Evolutionary conservation across 768 basidiomycete species (phyloP).

Genomic region (Leucocoprinus birnbaumii): DNA sequence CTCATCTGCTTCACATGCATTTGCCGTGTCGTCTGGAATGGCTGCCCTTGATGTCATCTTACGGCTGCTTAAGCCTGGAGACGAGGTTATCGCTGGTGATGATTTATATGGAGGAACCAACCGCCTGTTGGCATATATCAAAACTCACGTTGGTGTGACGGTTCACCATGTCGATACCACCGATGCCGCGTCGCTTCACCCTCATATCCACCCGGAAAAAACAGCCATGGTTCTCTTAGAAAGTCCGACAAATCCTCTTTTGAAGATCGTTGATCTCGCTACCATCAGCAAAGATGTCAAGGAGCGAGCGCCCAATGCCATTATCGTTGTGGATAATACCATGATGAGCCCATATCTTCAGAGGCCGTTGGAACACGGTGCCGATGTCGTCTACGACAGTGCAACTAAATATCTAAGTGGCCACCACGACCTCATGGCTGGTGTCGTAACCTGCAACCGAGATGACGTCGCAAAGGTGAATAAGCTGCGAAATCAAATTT

Average conservation of each 20-base stretch:
- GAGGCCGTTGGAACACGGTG: conserved; percentile 91
- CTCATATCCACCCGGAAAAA: conserved; percentile 65
- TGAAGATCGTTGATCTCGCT: conserved; percentile 91
- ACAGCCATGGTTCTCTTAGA: conserved; percentile 96
- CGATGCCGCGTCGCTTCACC: conserved; percentile 55
- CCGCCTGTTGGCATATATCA: conserved; percentile 87
- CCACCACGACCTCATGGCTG: conserved; percentile 99
- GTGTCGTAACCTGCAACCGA: conserved; percentile 87
- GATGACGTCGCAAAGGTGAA: conserved; percentile 66
- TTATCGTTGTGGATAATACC: conserved; percentile 94
- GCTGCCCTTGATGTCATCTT: conserved; percentile 95
- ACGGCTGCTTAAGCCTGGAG: conserved; percentile 91
- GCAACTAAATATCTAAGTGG: conserved; percentile 97
- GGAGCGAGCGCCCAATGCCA: conserved; percentile 72
- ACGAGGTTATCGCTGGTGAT: conserved; percentile 94
- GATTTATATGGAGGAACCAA: conserved; percentile 98
- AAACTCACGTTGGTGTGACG: conserved; percentile 80
- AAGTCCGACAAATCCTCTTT: conserved; percentile 94
- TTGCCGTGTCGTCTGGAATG: conserved; percentile 96
- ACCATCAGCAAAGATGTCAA: conserved; percentile 83
- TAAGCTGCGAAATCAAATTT: too few relatives aligned
- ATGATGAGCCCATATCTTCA: conserved; percentile 99
- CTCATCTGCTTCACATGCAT: conserved; percentile 86
- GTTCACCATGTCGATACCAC: conserved; percentile 97
- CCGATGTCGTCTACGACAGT: conserved; percentile 97